These are phyloP conservation scores for Coffea eugenioides DNA, from an alignment of 257 asterid genomes.

Conservation along the genomic window DNA sequence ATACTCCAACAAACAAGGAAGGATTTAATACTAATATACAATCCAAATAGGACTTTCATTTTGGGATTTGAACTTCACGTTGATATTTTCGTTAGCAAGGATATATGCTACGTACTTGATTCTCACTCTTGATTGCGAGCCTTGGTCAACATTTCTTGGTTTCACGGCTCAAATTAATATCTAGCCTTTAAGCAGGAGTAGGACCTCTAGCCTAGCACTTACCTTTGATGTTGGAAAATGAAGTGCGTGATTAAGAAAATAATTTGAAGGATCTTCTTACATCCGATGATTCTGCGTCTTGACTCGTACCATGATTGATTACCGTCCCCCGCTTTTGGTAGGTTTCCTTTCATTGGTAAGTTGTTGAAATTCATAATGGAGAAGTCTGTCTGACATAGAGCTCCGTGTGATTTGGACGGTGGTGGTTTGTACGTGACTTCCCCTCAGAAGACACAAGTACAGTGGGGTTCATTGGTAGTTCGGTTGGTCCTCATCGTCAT, in stretches of 20 bases:
- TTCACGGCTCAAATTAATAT: too few species aligned
- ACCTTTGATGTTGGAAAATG: too few species aligned
- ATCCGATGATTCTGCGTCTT: neutral
- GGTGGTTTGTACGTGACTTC: neutral
- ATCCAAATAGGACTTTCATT: too few species aligned
- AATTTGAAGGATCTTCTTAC: neutral
- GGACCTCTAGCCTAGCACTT: neutral
- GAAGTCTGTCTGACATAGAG: conserved; percentile 2
- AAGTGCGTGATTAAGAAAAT: too few species aligned
- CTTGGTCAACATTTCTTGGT: too few species aligned
- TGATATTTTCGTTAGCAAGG: too few species aligned
- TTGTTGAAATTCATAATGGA: neutral
- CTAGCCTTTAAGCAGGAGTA: neutral
- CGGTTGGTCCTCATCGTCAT: neutral
- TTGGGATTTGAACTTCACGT: too few species aligned
- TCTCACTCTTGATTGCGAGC: too few species aligned
- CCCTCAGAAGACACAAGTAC: neutral
- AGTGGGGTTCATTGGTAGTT: neutral
- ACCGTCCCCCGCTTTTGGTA: too few species aligned
- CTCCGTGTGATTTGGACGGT: conserved; percentile 20
- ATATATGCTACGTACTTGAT: too few species aligned
- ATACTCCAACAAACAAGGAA: too few species aligned
- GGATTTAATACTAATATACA: too few species aligned
- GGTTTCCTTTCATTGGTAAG: neutral
- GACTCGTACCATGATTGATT: neutral